Percentiles rank a stretch among this genome's conserved stretches.
Evolutionary conservation across 176 grass and related monocot species (phyloP).

Genomic region (Phoenix roebelenii): DNA sequence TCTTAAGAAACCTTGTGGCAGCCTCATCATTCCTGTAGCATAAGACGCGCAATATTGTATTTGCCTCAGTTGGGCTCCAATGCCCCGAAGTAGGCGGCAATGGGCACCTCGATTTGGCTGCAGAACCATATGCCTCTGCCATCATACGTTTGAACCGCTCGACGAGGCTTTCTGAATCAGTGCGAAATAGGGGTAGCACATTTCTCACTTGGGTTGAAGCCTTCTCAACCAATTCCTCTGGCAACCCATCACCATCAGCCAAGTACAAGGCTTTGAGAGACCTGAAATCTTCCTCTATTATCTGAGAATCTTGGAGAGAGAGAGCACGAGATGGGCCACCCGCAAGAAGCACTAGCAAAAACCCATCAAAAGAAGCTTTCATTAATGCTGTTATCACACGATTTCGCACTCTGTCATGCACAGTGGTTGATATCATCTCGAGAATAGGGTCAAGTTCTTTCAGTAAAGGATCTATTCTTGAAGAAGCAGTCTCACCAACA

Average conservation of each 20-base stretch:
- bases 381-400: slow-evolving; percentile 82
- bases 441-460: slow-evolving; percentile 78
- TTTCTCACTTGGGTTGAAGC: slow-evolving; percentile 82
- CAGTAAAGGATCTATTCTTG: slow-evolving; percentile 54
- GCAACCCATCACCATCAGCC: slow-evolving; percentile 88
- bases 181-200: slow-evolving; percentile 60
- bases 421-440: slow-evolving; percentile 69
- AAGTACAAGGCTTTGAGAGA: slow-evolving; percentile 69
- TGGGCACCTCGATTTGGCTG: slow-evolving; percentile 42
- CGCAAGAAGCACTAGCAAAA: slow-evolving; percentile 83
- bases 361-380: slow-evolving; percentile 89
- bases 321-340: slow-evolving; percentile 80
- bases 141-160: slow-evolving; percentile 68
- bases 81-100: slow-evolving; percentile 70
- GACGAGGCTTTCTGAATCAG: slow-evolving; percentile 66
- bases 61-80: slow-evolving; percentile 78
- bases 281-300: slow-evolving; percentile 79
- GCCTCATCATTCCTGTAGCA: slow-evolving; percentile 80
- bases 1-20: slow-evolving; percentile 90
- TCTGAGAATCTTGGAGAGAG: slow-evolving; percentile 48
- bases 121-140: slow-evolving; percentile 33
- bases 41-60: slow-evolving; percentile 79
- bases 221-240: slow-evolving; percentile 86
- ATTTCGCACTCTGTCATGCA: slow-evolving; percentile 84
- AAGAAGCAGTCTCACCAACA: slow-evolving; percentile 48